Evolutionary conservation across 495 filamentous ascomycete genomes (phyloP).

Genomic region (Aspergillus egyptiacus): DNA sequence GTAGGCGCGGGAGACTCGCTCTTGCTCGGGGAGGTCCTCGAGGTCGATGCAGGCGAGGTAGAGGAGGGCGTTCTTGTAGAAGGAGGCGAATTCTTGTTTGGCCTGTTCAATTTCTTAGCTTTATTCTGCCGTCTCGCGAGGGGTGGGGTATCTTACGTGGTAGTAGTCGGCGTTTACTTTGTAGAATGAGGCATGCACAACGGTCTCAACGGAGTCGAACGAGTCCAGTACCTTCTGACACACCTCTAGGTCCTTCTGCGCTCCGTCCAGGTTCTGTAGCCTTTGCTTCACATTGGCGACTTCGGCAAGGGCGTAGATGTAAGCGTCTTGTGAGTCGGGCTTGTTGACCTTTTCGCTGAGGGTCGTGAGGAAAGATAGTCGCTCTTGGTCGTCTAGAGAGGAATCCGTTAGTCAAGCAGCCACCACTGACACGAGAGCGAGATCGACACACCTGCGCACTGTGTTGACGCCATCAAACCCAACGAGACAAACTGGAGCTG

Average conservation of each 20-base stretch:
- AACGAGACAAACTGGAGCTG: conserved; percentile 92
- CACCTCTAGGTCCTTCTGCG: conserved; percentile 77
- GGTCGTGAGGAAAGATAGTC: conserved; percentile 76
- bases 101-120: conserved; percentile 36
- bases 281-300: conserved; percentile 84
- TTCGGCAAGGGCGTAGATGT: conserved; percentile 86
- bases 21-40: conserved; percentile 58
- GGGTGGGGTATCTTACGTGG: conserved; percentile 46
- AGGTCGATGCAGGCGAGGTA: conserved; percentile 96
- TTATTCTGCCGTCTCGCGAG: background rate
- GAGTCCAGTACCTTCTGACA: conserved; percentile 82
- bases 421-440: background rate
- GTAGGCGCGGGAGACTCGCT: conserved; percentile 78
- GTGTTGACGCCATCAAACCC: conserved; percentile 75
- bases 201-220: conserved; percentile 93
- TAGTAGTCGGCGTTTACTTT: conserved; percentile 92
- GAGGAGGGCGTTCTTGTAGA: conserved; percentile 95
- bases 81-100: conserved; percentile 85
- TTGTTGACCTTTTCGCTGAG: conserved; percentile 86
- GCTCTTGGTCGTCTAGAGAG: conserved; percentile 72
- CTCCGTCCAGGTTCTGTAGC: conserved; percentile 64
- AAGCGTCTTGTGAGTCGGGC: conserved; percentile 89
- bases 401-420: background rate
- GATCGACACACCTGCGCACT: conserved; percentile 67
- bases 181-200: conserved; percentile 97